phyloP scores from a whole-genome alignment of 139 green algal species.

The Tetratostichococcus sp. region DNA sequence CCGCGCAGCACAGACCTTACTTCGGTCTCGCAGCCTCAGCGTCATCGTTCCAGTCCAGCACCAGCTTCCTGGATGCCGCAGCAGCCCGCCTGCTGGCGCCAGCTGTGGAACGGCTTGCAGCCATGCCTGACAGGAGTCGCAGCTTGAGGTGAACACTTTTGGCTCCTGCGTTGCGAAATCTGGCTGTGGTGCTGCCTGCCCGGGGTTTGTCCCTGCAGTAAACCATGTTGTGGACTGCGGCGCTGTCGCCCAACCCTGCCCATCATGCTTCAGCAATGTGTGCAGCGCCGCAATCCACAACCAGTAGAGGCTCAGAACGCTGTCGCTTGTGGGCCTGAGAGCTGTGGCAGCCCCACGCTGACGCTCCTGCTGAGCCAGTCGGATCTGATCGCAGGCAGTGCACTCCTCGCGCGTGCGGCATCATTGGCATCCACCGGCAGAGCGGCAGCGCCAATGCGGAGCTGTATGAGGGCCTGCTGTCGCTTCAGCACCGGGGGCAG shows the following conservation, averaged over 20 bases:
- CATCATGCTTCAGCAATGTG: too few relatives aligned
- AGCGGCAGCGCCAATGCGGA: constrained; percentile 71
- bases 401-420: constrained; percentile 77
- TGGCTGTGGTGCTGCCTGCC: too few relatives aligned
- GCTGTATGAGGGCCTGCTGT: constrained; percentile 94
- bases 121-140: not conserved
- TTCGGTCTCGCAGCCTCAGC: not conserved
- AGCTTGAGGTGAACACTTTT: not conserved
- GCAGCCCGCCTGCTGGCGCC: not conserved
- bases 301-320: too few relatives aligned
- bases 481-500: constrained; percentile 97
- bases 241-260: too few relatives aligned
- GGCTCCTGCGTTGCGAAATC: too few relatives aligned
- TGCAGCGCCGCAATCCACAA: too few relatives aligned
- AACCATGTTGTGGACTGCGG: too few relatives aligned
- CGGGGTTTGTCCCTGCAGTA: too few relatives aligned
- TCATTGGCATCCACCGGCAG: constrained; percentile 89
- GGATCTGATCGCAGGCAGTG: not conserved
- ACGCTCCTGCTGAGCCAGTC: too few relatives aligned
- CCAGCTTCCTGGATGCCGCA: not conserved
- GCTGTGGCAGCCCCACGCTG: too few relatives aligned
- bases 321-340: too few relatives aligned
- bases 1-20: not conserved
- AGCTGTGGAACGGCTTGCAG: not conserved
- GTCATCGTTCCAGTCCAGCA: not conserved